Conservation (phyloP, 2,329 filamentous ascomycete species). For the Fusarium tupiense region DNA sequence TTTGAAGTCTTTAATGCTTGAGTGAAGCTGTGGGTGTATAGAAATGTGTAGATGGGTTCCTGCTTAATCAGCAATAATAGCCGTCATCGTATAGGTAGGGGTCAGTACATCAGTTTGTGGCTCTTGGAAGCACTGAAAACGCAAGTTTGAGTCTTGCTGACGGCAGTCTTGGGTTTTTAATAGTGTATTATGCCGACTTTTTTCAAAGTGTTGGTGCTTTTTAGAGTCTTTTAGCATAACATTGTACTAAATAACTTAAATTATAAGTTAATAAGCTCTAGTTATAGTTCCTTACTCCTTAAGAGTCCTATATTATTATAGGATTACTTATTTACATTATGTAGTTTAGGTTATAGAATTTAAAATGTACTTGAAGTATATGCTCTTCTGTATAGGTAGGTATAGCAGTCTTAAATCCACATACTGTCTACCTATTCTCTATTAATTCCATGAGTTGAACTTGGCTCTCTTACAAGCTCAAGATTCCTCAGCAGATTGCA, state of each 20-base stretch:
- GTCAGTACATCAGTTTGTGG: conserved; percentile 41
- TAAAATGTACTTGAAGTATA: neutral
- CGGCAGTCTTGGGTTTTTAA: conserved; percentile 21
- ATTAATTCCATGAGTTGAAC: neutral
- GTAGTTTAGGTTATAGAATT: neutral
- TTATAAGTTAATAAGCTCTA: neutral
- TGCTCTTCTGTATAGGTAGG: neutral
- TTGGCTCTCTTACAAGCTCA: neutral
- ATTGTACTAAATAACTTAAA: no score
- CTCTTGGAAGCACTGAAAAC: conserved; percentile 35
- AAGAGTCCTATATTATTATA: neutral
- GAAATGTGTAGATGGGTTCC: fast-evolving
- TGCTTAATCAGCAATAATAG: conserved; percentile 15
- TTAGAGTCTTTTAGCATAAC: neutral
- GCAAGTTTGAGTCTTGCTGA: conserved; percentile 40
- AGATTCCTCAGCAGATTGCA: neutral
- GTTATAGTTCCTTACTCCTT: neutral
- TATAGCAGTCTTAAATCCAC: no score
- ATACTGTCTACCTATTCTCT: neutral
- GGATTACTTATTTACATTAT: neutral
- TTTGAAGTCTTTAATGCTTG: neutral
- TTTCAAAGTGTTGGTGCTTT: neutral
- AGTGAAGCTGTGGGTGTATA: neutral
- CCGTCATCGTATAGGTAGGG: conserved; percentile 41
- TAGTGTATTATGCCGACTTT: neutral